Conservation (phyloP, 768 basidiomycete genomes). For the Mycena chlorophos region DNA sequence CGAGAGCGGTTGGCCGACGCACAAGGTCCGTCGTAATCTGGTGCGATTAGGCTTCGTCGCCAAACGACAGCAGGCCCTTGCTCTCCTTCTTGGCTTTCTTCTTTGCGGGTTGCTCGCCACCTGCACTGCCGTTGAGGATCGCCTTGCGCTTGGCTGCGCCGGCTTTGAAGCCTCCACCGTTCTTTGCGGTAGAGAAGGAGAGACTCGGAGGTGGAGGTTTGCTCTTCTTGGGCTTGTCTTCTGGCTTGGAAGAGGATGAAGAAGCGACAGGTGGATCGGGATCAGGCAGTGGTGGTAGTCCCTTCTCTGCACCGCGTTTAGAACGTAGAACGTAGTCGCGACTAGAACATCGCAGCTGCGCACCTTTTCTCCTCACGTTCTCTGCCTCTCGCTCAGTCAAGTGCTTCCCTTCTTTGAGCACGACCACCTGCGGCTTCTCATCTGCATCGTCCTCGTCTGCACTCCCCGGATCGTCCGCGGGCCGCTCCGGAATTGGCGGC, state of each 20-base stretch:
- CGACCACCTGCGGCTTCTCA: conserved; percentile 87
- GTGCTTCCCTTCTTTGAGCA: conserved; percentile 87
- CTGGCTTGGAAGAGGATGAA: conserved; percentile 1
- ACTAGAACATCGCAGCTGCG: conserved; percentile 17
- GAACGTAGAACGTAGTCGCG: background rate
- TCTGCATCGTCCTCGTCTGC: conserved; percentile 72
- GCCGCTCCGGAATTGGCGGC: conserved; percentile 71
- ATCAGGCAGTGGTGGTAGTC: conserved; percentile 52
- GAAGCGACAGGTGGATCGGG: conserved; percentile 3
- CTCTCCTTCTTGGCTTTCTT: conserved; percentile 58
- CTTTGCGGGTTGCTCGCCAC: conserved; percentile 34
- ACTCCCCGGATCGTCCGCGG: conserved; percentile 67
- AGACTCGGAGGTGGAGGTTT: conserved; percentile 34
- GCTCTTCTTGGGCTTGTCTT: conserved; percentile 20
- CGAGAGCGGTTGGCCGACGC: background rate
- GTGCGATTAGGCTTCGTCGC: conserved; percentile 52
- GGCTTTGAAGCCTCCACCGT: conserved; percentile 26
- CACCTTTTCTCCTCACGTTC: conserved; percentile 74
- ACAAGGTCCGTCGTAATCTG: background rate
- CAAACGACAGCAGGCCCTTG: conserved; percentile 57
- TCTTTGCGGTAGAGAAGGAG: conserved; percentile 47
- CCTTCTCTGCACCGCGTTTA: conserved; percentile 50
- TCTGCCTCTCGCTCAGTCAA: conserved; percentile 75
- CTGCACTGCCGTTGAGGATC: conserved; percentile 33
- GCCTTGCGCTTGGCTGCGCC: conserved; percentile 44